These are phyloP conservation scores for Solanum tarijense DNA, from an alignment of 257 asterid genomes.

Conservation along the genomic window DNA sequence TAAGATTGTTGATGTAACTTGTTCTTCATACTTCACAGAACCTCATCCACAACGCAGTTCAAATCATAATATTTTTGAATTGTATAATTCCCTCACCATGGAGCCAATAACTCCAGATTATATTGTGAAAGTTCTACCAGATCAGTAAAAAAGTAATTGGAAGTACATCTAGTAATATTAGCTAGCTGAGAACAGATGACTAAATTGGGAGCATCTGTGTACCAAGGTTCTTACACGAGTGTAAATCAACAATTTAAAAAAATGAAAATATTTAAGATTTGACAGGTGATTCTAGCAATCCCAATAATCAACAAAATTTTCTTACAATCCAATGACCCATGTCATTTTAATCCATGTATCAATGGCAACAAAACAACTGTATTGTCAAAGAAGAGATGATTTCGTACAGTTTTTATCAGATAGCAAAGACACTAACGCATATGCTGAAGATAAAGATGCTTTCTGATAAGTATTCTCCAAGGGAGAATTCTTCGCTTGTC, in stretches of 20 bases:
- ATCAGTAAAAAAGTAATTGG: background rate
- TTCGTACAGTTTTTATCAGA: background rate
- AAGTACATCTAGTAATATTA: background rate
- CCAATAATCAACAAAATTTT: background rate
- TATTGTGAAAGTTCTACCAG: background rate
- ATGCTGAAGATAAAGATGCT: background rate
- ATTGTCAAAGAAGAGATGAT: background rate
- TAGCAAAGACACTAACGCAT: background rate
- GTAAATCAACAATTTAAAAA: background rate
- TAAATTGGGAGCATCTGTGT: background rate
- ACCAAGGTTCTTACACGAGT: background rate
- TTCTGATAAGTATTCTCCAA: background rate
- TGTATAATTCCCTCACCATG: background rate
- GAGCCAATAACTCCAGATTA: background rate
- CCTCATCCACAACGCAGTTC: background rate
- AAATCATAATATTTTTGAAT: background rate
- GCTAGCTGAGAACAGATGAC: background rate
- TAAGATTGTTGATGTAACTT: background rate
- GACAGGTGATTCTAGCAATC: background rate
- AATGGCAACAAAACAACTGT: background rate
- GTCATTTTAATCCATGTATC: background rate
- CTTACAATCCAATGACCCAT: background rate
- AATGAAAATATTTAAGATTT: background rate
- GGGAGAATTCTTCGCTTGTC: background rate
- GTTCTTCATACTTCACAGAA: background rate